phyloP scores from a whole-genome alignment of 352 stramenopile genomes.

The Globisporangium canariense region DNA sequence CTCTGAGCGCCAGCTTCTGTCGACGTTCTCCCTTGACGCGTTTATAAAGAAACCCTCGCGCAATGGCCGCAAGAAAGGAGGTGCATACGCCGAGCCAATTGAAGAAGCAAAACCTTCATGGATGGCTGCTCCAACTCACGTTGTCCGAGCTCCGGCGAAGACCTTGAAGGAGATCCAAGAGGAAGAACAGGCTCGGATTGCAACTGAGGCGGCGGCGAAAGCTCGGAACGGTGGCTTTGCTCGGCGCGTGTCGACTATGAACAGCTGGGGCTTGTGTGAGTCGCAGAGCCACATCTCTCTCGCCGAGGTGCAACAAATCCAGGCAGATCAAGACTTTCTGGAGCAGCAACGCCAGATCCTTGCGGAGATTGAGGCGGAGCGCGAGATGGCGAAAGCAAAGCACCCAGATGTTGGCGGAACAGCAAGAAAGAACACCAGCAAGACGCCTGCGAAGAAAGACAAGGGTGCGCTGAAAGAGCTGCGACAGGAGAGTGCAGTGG shows the following conservation, averaged over 20 bases:
- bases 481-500: background rate
- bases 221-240: slow-evolving; percentile 29
- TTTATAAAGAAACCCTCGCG: slow-evolving; percentile 56
- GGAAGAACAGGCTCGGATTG: slow-evolving; percentile 46
- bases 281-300: slow-evolving; percentile 48
- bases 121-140: slow-evolving; percentile 7
- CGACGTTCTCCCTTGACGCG: slow-evolving; percentile 58
- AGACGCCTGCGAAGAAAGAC: background rate
- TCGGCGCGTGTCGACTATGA: slow-evolving; percentile 47
- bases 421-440: background rate
- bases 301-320: slow-evolving; percentile 53
- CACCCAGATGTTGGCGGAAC: background rate
- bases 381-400: background rate
- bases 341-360: slow-evolving; percentile 68
- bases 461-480: background rate
- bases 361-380: slow-evolving; percentile 42
- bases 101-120: slow-evolving; percentile 8
- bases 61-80: slow-evolving; percentile 22
- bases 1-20: slow-evolving; percentile 34
- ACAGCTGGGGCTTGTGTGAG: slow-evolving; percentile 64
- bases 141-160: slow-evolving; percentile 21
- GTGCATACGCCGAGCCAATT: background rate
- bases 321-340: slow-evolving; percentile 61
- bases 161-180: slow-evolving; percentile 66
- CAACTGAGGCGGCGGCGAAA: slow-evolving; percentile 45